Percentiles rank a stretch among this genome's conserved stretches.
phyloP scores from a whole-genome alignment of 2,329 filamentous ascomycete genomes.

The Diaporthe australafricana region DNA sequence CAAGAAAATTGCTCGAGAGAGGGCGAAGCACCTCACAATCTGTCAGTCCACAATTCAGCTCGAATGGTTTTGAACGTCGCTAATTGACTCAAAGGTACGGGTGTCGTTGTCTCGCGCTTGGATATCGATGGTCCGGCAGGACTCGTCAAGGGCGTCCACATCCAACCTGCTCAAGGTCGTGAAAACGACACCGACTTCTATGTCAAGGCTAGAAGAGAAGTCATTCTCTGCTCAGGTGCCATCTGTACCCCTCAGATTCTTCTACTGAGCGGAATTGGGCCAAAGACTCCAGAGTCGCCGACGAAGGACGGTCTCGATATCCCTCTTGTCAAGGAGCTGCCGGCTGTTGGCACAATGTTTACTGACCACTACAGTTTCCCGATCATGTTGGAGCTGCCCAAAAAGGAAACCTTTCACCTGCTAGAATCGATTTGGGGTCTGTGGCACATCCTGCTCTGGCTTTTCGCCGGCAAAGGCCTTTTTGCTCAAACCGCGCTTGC shows the following conservation, averaged over 20 bases:
- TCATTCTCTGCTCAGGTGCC: constrained; percentile 47
- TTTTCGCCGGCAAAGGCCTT: constrained; percentile 45
- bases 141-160: constrained; percentile 43
- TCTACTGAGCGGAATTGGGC: constrained; percentile 48
- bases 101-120: constrained; percentile 45
- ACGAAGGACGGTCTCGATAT: constrained; percentile 41
- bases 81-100: constrained; percentile 38
- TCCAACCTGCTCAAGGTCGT: constrained; percentile 32
- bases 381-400: constrained; percentile 27
- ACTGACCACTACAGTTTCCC: constrained; percentile 43
- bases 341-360: constrained; percentile 44
- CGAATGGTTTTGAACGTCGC: too few relatives aligned
- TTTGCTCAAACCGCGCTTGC: background rate
- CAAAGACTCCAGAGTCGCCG: constrained; percentile 16
- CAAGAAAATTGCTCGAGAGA: constrained; percentile 38
- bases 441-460: constrained; percentile 46
- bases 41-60: constrained; percentile 28
- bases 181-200: constrained; percentile 15
- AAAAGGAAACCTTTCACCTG: constrained; percentile 14
- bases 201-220: constrained; percentile 45
- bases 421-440: constrained; percentile 34
- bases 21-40: constrained; percentile 42
- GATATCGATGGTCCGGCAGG: constrained; percentile 39
- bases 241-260: constrained; percentile 48
- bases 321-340: constrained; percentile 41